Evolutionary conservation across 345 rosid genomes (phyloP), one percentile per base, ranked within the genome.

Genomic region (Lepidium sativum): DNA sequence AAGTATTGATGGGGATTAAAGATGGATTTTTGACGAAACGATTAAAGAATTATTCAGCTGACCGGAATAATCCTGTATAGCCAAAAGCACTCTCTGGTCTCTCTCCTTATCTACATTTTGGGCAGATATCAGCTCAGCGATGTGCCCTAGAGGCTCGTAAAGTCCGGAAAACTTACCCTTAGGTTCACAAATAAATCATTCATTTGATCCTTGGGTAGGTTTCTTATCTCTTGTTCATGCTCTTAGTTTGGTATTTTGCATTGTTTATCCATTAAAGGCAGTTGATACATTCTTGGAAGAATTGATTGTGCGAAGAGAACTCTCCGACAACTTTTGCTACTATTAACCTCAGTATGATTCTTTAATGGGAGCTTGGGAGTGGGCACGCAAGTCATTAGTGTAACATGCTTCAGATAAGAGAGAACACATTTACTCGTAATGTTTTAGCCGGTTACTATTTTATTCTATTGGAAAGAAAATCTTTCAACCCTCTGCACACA

Each of bases 31-130:
- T 87, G 77, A 89, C 87, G 1, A 87, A 84, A 66, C 78, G 97
- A 77, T 77, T 92, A 73, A 87, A 71, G 80, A 86, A 72, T 63
- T 92, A 87, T 74, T 64, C 84, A 25, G 59, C 80, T 0, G 94
- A 92, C n/a, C 32, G 97, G 72, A 92, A 89, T 63, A 87, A 82
- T 72, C 97, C 98, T 38, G 73, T 84, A 29, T 89, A 92, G 74
- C 88, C 98, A 7, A 76, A 73, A 66, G 88, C 84, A 12, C 96
- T 92, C 33, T 92, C 98, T 53, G 81, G 96, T 64, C 85, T 92
- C 25, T 92, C 98, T 47, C 97, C 97, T 4, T 92, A 87, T 78
- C 84, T 92, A 47, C 98, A 92, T 80, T 89, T 92, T 55, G 98
- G 98, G 39, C 96, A 87, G 82, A 80, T 92, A 67, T 89, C 97